phyloP scores from a whole-genome alignment of 2,329 filamentous ascomycete species.

The Neofusicoccum laricinum region DNA sequence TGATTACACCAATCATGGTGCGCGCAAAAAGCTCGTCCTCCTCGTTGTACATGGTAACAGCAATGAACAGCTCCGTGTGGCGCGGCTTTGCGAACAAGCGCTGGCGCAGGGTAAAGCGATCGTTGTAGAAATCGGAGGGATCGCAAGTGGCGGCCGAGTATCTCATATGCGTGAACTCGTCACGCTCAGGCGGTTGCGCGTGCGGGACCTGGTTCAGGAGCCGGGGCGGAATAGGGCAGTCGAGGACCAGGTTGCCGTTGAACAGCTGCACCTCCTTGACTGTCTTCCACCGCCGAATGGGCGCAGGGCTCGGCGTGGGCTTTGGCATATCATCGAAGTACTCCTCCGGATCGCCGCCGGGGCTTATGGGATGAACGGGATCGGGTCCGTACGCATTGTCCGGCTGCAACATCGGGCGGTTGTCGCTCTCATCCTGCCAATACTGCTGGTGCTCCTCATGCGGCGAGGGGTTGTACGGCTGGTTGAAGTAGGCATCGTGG shows the following conservation, averaged over 20 bases:
- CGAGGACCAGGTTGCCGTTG: constrained; percentile 92
- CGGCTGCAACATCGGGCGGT: constrained; percentile 71
- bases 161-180: constrained; percentile 87
- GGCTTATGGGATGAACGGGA: constrained; percentile 43
- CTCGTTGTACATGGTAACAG: constrained; percentile 98
- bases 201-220: constrained; percentile 85
- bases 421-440: constrained; percentile 68
- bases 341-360: constrained; percentile 25
- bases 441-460: constrained; percentile 56
- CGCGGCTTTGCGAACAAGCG: constrained; percentile 87
- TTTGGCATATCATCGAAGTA: constrained; percentile 39
- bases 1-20: constrained; percentile 95
- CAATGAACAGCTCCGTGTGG: constrained; percentile 93
- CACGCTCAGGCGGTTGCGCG: constrained; percentile 70
- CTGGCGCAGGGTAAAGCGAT: constrained; percentile 89
- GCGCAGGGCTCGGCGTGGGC: constrained; percentile 54
- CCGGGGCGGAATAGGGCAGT: constrained; percentile 89
- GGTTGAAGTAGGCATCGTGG: constrained; percentile 82
- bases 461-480: constrained; percentile 71
- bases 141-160: constrained; percentile 96
- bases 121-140: constrained; percentile 79
- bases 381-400: constrained; percentile 62
- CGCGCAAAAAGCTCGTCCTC: constrained; percentile 94
- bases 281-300: constrained; percentile 90
- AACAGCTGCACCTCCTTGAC: constrained; percentile 98